These are phyloP conservation scores for Stephania japonica DNA, from an alignment of 164 flowering plant species.

Conservation along the genomic window DNA sequence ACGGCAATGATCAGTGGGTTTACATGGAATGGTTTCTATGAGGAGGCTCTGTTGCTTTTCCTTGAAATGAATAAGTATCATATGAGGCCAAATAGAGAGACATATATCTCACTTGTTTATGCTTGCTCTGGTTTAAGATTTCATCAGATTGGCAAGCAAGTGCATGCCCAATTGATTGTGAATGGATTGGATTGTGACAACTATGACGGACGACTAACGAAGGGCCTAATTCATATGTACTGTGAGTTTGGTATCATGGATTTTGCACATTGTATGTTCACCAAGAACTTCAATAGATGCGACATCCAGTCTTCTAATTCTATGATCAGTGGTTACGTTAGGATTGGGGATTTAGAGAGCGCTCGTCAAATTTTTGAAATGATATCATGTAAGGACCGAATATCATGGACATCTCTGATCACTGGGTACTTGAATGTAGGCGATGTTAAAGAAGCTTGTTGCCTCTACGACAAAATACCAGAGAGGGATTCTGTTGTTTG, in stretches of 20 bases:
- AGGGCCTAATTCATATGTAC: conserved; percentile 52
- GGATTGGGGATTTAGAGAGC: conserved; percentile 30
- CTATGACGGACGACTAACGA: conserved; percentile 36
- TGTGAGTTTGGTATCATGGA: conserved; percentile 38
- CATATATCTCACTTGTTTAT: conserved; percentile 46
- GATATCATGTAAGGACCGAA: conserved; percentile 27
- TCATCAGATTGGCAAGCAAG: conserved; percentile 39
- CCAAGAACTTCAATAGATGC: conserved; percentile 13
- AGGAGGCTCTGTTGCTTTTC: conserved; percentile 42
- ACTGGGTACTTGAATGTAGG: conserved; percentile 41
- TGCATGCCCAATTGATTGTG: conserved; percentile 44
- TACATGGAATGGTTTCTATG: conserved; percentile 45
- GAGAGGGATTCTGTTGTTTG: conserved; percentile 47
- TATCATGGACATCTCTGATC: conserved; percentile 57
- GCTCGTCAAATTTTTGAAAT: conserved; percentile 36
- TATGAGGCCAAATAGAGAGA: conserved; percentile 40
- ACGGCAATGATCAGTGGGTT: conserved; percentile 73
- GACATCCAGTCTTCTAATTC: conserved; percentile 30
- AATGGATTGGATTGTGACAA: conserved; percentile 27
- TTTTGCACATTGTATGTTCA: conserved; percentile 30
- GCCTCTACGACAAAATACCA: conserved; percentile 45
- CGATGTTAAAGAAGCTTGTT: conserved; percentile 35
- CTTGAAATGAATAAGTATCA: conserved; percentile 25
- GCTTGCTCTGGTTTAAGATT: conserved; percentile 47
- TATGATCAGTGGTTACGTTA: conserved; percentile 44